phyloP scores from a whole-genome alignment of 1,284 basidiomycete species.

The Fomitopsis betulina region DNA sequence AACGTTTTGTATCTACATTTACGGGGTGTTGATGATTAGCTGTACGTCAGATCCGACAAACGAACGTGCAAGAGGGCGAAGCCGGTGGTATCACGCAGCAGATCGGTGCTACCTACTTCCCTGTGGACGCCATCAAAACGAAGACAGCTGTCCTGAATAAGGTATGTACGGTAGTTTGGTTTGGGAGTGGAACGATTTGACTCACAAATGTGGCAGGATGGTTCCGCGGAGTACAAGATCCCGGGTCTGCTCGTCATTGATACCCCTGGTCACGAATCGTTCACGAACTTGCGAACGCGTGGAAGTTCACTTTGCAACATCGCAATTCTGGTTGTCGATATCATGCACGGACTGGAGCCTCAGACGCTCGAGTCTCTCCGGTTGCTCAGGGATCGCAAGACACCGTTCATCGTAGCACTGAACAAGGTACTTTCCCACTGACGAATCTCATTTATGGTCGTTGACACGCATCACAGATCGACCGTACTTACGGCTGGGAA shows the following conservation, averaged over 20 bases:
- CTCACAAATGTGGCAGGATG: constrained; percentile 45
- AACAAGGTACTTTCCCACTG: constrained; percentile 71
- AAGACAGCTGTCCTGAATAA: constrained; percentile 93
- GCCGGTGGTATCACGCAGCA: constrained; percentile 99
- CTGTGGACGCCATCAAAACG: constrained; percentile 89
- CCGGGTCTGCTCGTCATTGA: constrained; percentile 97
- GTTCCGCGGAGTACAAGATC: constrained; percentile 89
- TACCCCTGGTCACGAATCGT: constrained; percentile 99
- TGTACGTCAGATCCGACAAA: constrained; percentile 86
- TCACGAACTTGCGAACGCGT: constrained; percentile 94
- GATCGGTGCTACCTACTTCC: constrained; percentile 99
- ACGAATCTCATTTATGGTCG: not conserved
- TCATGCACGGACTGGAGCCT: constrained; percentile 97
- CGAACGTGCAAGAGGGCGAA: constrained; percentile 99
- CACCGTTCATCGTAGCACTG: constrained; percentile 98
- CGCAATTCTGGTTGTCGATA: constrained; percentile 98
- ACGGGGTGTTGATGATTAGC: not conserved
- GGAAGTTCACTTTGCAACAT: constrained; percentile 99
- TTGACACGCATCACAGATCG: constrained; percentile 58
- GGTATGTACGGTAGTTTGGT: constrained; percentile 34
- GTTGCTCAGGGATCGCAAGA: constrained; percentile 90
- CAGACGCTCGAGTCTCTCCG: constrained; percentile 97
- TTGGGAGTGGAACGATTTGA: not conserved
- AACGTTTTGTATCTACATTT: constrained; percentile 2
- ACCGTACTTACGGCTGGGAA: constrained; percentile 97